Evolutionary conservation across 192 early-diverging fungal species (phyloP).

Genomic region (Globomyces pollinis-pini): DNA sequence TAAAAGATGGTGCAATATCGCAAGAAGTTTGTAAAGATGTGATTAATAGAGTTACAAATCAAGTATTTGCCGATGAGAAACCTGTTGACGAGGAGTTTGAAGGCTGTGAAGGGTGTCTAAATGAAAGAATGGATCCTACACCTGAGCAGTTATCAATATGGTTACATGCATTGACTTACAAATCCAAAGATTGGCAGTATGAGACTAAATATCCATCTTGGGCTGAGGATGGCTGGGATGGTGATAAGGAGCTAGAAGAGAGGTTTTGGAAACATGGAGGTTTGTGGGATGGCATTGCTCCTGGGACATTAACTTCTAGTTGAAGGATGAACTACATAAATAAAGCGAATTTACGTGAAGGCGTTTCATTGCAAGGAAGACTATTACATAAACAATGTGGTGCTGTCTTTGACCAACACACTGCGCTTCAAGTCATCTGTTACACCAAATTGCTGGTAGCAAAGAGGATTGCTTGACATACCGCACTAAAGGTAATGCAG

Average conservation of each 20-base stretch:
- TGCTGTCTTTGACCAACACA: too few species aligned
- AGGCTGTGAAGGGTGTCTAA: constrained; percentile 57
- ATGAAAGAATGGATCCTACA: constrained; percentile 55
- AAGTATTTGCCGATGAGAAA: constrained; percentile 6
- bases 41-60: constrained; percentile 9
- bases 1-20: constrained; percentile 43
- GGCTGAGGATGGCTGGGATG: constrained; percentile 51
- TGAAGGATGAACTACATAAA: too few species aligned
- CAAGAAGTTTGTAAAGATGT: constrained; percentile 13
- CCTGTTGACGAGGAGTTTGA: background rate
- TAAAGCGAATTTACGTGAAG: too few species aligned
- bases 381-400: too few species aligned
- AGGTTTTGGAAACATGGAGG: constrained; percentile 45
- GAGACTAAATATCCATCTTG: constrained; percentile 75
- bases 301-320: background rate
- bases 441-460: too few species aligned
- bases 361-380: too few species aligned
- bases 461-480: too few species aligned
- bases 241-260: constrained; percentile 23
- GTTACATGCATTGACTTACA: constrained; percentile 86
- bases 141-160: constrained; percentile 75
- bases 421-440: too few species aligned
- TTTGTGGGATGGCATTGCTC: constrained; percentile 29
- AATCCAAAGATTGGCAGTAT: constrained; percentile 65
- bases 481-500: too few species aligned